Conservation (phyloP, 352 stramenopile species). For the Pelagophyceae sp. region DNA sequence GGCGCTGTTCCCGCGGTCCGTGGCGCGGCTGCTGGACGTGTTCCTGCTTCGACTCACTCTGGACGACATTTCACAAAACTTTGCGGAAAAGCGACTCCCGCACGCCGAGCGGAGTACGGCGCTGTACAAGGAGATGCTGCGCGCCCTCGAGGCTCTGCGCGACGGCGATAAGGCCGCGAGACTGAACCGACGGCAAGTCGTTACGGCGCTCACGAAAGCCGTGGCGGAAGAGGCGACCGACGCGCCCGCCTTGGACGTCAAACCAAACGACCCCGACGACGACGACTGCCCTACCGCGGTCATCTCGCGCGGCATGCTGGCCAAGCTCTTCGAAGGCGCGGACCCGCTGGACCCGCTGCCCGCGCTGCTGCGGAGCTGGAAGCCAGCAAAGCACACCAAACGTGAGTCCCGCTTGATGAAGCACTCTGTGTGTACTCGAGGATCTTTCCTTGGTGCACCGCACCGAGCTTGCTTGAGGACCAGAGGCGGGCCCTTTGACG, state of each 20-base stretch:
- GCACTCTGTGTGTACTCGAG: no score
- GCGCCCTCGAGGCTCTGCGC: background rate
- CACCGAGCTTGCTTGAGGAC: no score
- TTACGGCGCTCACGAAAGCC: background rate
- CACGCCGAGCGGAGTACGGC: background rate
- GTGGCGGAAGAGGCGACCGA: background rate
- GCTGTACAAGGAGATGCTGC: conserved; percentile 11
- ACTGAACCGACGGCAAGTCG: background rate
- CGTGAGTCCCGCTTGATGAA: no score
- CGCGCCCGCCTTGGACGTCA: background rate
- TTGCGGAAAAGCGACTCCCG: background rate
- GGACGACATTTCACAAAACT: background rate
- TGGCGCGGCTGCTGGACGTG: background rate
- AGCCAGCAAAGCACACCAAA: background rate
- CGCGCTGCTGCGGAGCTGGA: background rate
- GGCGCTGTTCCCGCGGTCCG: background rate
- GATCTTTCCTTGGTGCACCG: no score
- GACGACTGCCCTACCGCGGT: background rate
- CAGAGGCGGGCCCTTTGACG: no score
- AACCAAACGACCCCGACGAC: background rate
- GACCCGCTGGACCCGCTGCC: background rate
- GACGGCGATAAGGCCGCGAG: background rate
- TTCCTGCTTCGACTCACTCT: background rate
- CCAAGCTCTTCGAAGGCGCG: background rate
- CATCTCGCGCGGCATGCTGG: background rate